Base-by-base conservation (phyloP, 257 asterid genomes). In the Solanum habrochaites region DNA sequence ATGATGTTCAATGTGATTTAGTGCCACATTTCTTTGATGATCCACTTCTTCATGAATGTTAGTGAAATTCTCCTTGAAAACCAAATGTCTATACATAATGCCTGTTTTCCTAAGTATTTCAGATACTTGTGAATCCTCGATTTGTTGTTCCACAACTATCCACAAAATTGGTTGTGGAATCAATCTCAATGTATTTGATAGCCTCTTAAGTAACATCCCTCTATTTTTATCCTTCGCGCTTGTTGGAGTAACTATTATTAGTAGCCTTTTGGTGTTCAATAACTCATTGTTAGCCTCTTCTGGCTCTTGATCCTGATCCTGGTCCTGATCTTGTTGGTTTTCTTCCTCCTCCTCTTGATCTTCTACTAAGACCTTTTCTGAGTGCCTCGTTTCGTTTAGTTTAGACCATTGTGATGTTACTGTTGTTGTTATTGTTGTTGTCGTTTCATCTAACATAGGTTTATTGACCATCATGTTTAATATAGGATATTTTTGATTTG, bases 1-100 rank as follows among this genome's bases (percentile, higher is more conserved):
- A 39, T 97, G 99, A 85, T 95, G 95, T 86, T 97, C 99, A 84
- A 97, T 94, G 91, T 97, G 99, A 88, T 91, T 94, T 47, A 97
- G 93, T 27, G 99, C 99, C 43, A 93, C 87, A 47, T 95, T 96
- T 85, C 97, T 93, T 89, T 94, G 98, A 86, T 94, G 90, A 93
- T 95, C 98, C 95, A 93, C 90, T 92, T 94, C 98, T 14, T 92
- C 89, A 58, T 31, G 82, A 11, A 85, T 80, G 78, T 91, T 94
- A 8, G 98, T 94, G 80, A 95, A 92, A 66, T 94, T 95, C 94
- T 97, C 98, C 91, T 94, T 97, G 87, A 89, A 94, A 73, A 93
- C 96, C 81, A 97, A 89, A 77, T 97, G 98, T 83, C 99, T 94
- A 77, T 92, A 95, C 99, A 97, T 97, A 58, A 94, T 94, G 32